A percentile compares a stretch with the other conserved stretches of the same genome.
These are phyloP conservation scores for Botrytis cinerea DNA, from an alignment of 2,329 filamentous ascomycete species.

Conservation along the genomic window DNA sequence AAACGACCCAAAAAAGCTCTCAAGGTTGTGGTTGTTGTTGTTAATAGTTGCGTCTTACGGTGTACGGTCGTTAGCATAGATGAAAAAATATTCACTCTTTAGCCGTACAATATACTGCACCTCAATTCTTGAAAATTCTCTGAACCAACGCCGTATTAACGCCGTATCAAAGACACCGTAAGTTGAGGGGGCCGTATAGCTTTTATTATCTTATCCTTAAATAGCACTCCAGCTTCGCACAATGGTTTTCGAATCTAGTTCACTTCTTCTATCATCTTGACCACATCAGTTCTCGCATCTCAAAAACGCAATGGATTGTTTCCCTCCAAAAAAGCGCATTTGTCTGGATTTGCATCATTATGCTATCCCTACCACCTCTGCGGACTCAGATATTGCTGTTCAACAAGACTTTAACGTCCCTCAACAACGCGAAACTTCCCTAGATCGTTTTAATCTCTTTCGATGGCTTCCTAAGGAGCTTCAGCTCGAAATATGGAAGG, in stretches of 20 bases:
- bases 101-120: not conserved
- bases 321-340: not conserved
- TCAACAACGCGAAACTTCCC: not conserved
- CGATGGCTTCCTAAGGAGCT: constrained; percentile 2
- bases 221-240: not conserved
- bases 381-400: not conserved
- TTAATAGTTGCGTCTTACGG: not conserved
- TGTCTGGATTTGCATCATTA: not conserved
- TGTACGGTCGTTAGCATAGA: not conserved
- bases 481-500: not conserved
- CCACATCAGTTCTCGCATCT: not conserved
- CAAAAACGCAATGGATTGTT: not conserved
- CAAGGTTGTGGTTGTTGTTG: not conserved
- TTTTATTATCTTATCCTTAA: not conserved
- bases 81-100: not conserved
- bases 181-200: not conserved
- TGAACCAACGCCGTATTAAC: not conserved
- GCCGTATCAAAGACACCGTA: not conserved
- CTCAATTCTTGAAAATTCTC: not conserved
- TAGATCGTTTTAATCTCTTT: not conserved
- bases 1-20: not conserved
- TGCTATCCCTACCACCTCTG: not conserved
- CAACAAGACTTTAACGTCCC: not conserved
- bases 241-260: not conserved
- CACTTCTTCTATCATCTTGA: not conserved